These are phyloP conservation scores for Debaryomycetaceae sp. DNA, from an alignment of 1,139 yeast species.

Conservation along the genomic window DNA sequence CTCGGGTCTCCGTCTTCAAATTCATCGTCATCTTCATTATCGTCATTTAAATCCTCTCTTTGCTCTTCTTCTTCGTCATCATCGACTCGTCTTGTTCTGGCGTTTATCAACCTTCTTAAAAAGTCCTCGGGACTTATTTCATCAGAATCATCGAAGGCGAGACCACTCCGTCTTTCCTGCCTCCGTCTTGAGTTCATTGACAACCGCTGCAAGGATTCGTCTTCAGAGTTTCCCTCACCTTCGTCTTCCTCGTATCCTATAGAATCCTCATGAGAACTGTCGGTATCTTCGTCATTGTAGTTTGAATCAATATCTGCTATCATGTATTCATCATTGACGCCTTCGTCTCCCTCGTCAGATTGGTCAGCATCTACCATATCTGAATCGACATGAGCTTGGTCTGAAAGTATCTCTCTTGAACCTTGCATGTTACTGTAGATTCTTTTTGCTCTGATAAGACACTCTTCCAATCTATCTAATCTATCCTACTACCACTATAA, in stretches of 20 bases:
- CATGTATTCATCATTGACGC: slow-evolving; percentile 12
- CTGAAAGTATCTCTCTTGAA: slow-evolving; percentile 1
- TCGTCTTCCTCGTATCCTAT: slow-evolving; percentile 9
- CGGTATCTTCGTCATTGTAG: slow-evolving; percentile 9
- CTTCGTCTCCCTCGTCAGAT: slow-evolving; percentile 11
- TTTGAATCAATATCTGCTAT: slow-evolving; percentile 9
- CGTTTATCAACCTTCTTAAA: slow-evolving; percentile 20
- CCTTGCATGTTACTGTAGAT: not conserved
- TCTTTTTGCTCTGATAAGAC: not conserved
- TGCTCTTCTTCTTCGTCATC: slow-evolving; percentile 14
- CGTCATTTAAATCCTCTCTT: slow-evolving; percentile 16
- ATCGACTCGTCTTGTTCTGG: slow-evolving; percentile 15
- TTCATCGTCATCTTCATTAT: slow-evolving; percentile 16
- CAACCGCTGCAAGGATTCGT: slow-evolving; percentile 19
- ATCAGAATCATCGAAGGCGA: slow-evolving; percentile 9
- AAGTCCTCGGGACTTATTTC: slow-evolving; percentile 22
- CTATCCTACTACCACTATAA: not conserved
- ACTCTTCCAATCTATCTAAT: not conserved
- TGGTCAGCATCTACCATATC: slow-evolving; percentile 12
- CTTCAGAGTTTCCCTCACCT: slow-evolving; percentile 17
- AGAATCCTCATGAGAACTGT: slow-evolving; percentile 2
- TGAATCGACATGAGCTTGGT: slow-evolving; percentile 7
- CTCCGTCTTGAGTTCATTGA: slow-evolving; percentile 21
- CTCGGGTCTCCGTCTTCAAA: slow-evolving; percentile 22
- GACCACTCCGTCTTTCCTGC: slow-evolving; percentile 1